A percentile compares a stretch with the other conserved stretches of the same genome.
These are phyloP conservation scores for Nigrograna mackinnonii DNA, from an alignment of 2,329 filamentous ascomycete genomes.

Conservation along the genomic window DNA sequence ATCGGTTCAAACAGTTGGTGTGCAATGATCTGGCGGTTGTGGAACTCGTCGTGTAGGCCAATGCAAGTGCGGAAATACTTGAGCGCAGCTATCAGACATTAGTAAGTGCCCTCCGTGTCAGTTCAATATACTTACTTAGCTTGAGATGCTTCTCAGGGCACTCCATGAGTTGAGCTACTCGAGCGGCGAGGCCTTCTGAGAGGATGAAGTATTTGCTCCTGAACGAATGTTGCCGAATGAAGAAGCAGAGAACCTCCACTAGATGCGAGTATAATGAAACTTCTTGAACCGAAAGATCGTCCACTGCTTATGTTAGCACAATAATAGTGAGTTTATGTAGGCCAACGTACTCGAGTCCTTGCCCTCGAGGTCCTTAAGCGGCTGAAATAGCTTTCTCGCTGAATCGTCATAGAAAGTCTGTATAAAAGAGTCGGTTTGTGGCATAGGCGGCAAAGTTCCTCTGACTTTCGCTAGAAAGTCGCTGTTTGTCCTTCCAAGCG, in stretches of 20 bases:
- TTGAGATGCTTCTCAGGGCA: slow-evolving; percentile 91
- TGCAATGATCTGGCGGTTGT: slow-evolving; percentile 81
- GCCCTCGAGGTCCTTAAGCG: slow-evolving; percentile 77
- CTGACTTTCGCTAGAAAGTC: slow-evolving; percentile 70
- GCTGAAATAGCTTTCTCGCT: slow-evolving; percentile 82
- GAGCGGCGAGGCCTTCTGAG: slow-evolving; percentile 73
- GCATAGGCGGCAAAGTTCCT: slow-evolving; percentile 52
- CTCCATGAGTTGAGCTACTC: slow-evolving; percentile 79
- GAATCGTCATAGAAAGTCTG: slow-evolving; percentile 88
- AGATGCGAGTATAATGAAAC: slow-evolving; percentile 90
- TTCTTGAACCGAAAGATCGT: slow-evolving; percentile 77
- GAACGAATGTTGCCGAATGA: slow-evolving; percentile 84
- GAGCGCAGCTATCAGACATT: slow-evolving; percentile 67
- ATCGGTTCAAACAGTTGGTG: slow-evolving; percentile 83
- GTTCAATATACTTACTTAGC: slow-evolving; percentile 64
- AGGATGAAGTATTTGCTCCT: slow-evolving; percentile 89
- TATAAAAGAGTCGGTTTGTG: slow-evolving; percentile 84
- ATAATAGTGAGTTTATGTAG: not conserved
- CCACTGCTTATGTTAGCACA: slow-evolving; percentile 54
- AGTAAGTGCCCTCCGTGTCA: not conserved
- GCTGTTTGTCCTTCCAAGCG: slow-evolving; percentile 62
- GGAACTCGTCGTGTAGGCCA: slow-evolving; percentile 86
- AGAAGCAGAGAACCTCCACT: slow-evolving; percentile 91
- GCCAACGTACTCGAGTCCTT: slow-evolving; percentile 55
- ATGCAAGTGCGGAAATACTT: slow-evolving; percentile 92